A percentile compares a stretch with the other conserved stretches of the same genome.
These are phyloP conservation scores for Rubia peregrina DNA, from an alignment of 305 asterid genomes.

Conservation along the genomic window DNA sequence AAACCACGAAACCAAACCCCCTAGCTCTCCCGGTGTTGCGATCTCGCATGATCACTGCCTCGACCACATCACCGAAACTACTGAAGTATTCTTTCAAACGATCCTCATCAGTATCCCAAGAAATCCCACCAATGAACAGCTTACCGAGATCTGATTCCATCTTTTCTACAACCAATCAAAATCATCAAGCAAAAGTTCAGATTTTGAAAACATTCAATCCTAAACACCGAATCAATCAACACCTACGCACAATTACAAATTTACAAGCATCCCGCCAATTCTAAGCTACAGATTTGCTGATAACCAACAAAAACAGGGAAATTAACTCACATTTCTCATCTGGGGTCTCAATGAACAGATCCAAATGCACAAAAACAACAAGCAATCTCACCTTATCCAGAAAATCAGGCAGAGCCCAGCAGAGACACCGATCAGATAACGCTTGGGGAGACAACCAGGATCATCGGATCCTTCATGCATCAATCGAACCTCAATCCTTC, in stretches of 20 bases:
- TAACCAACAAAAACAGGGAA: constrained; percentile 1
- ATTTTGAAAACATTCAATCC: constrained; percentile 8
- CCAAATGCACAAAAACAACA: constrained; percentile 22
- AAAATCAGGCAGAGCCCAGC: constrained; percentile 47
- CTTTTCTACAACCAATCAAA: constrained; percentile 25
- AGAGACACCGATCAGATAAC: constrained; percentile 36
- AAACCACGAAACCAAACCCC: constrained; percentile 81
- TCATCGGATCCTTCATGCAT: constrained; percentile 59
- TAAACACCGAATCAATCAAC: background rate
- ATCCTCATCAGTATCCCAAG: constrained; percentile 89
- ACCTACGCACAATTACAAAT: background rate
- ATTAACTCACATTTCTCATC: background rate
- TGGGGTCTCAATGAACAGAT: constrained; percentile 24
- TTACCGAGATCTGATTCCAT: constrained; percentile 74
- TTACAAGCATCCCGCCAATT: background rate
- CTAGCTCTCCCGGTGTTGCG: constrained; percentile 85
- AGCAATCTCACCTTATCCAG: constrained; percentile 35
- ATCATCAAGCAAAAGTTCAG: background rate
- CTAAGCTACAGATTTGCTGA: background rate
- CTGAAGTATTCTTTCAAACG: constrained; percentile 68
- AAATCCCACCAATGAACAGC: constrained; percentile 85
- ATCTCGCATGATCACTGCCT: constrained; percentile 87
- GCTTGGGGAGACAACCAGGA: constrained; percentile 34
- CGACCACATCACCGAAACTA: constrained; percentile 68
- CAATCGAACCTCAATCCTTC: constrained; percentile 39